phyloP scores from a whole-genome alignment of 768 basidiomycete species.

The Amanita rubescens region DNA sequence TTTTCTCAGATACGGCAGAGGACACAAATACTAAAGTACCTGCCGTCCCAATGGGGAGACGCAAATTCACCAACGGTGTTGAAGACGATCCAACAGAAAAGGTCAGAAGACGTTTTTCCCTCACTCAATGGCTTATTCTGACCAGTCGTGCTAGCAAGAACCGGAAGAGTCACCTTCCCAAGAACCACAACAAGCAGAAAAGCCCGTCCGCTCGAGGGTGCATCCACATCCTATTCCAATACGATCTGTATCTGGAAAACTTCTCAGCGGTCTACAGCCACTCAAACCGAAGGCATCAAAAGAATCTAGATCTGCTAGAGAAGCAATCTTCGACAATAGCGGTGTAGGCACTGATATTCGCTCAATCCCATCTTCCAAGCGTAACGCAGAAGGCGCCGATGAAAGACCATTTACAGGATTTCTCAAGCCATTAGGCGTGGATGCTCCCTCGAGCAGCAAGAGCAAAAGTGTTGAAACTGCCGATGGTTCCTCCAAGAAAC shows the following conservation, averaged over 20 bases:
- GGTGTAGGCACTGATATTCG: conserved; percentile 46
- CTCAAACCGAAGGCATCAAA: conserved; percentile 22
- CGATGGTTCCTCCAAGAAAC: conserved; percentile 23
- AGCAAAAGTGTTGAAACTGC: conserved; percentile 13
- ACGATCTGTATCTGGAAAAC: conserved; percentile 14
- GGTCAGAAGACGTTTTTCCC: conserved; percentile 2
- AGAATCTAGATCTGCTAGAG: conserved; percentile 32
- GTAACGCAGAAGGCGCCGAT: background rate
- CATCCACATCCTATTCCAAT: conserved; percentile 13
- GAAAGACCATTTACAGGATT: conserved; percentile 21
- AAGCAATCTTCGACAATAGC: conserved; percentile 37
- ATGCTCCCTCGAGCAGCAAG: conserved; percentile 30
- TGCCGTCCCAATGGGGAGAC: conserved; percentile 32
- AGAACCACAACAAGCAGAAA: conserved; percentile 4
- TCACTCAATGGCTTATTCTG: background rate
- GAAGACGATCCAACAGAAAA: conserved; percentile 21
- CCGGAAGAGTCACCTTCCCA: conserved; percentile 6
- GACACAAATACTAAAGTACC: background rate
- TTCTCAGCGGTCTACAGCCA: conserved; percentile 17
- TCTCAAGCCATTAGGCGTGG: conserved; percentile 52
- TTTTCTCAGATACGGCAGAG: conserved; percentile 36
- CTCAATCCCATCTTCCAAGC: conserved; percentile 5
- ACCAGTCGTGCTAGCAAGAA: conserved; percentile 11
- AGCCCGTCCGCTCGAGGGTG: conserved; percentile 5
- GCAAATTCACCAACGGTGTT: conserved; percentile 40